Conservation (phyloP, 768 basidiomycete genomes). For the Naganishia vaughanmartiniae region DNA sequence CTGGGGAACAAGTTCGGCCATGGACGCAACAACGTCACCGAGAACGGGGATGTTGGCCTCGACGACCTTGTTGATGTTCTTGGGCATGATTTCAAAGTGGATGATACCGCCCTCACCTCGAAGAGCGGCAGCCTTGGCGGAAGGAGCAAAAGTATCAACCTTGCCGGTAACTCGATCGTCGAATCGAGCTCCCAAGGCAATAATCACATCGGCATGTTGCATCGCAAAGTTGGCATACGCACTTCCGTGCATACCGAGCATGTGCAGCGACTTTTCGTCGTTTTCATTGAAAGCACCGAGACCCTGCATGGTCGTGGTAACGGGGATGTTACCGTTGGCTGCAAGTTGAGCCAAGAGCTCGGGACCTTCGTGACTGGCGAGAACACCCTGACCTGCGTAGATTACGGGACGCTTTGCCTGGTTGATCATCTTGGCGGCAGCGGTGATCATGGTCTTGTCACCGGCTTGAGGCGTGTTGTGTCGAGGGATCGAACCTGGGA, state of each 20-base stretch:
- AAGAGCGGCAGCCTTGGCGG: slow-evolving; percentile 76
- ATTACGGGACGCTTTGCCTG: slow-evolving; percentile 84
- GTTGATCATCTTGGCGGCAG: slow-evolving; percentile 88
- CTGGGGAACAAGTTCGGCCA: slow-evolving; percentile 73
- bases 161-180: slow-evolving; percentile 98
- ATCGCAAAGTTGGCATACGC: slow-evolving; percentile 98
- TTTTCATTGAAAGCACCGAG: slow-evolving; percentile 93
- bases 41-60: slow-evolving; percentile 89
- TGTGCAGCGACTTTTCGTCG: slow-evolving; percentile 80
- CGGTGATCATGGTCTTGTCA: slow-evolving; percentile 67
- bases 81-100: slow-evolving; percentile 97
- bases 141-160: slow-evolving; percentile 83
- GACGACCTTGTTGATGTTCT: slow-evolving; percentile 99
- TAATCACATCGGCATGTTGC: slow-evolving; percentile 95
- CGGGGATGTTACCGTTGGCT: slow-evolving; percentile 87
- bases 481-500: slow-evolving; percentile 54
- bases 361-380: slow-evolving; percentile 77
- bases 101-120: slow-evolving; percentile 92
- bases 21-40: slow-evolving; percentile 83
- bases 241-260: slow-evolving; percentile 98
- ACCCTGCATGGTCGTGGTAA: slow-evolving; percentile 93
- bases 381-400: slow-evolving; percentile 88
- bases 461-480: slow-evolving; percentile 55
- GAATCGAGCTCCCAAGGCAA: slow-evolving; percentile 92
- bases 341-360: slow-evolving; percentile 73